Conservation (phyloP, 129 eudicot genomes). For the Oenanthe sinensis region DNA sequence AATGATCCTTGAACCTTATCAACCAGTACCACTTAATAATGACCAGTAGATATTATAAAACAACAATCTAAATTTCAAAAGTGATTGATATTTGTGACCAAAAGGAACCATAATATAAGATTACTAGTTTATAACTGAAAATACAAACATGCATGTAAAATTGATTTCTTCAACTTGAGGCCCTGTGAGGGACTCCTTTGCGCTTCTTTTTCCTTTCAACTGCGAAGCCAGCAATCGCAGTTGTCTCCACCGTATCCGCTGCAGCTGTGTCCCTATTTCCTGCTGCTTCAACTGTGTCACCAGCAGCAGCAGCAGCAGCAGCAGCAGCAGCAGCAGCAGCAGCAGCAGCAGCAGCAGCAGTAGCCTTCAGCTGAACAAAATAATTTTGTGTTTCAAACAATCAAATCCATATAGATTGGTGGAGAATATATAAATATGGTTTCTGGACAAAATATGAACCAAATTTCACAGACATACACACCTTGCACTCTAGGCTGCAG, state of each 20-base stretch:
- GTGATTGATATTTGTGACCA: too few relatives aligned
- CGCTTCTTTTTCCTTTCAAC: background rate
- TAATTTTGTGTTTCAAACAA: too few relatives aligned
- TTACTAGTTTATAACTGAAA: too few relatives aligned
- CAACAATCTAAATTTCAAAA: too few relatives aligned
- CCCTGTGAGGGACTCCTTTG: background rate
- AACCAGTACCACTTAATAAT: too few relatives aligned
- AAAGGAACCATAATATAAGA: too few relatives aligned
- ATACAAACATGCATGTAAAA: too few relatives aligned
- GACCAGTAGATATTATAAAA: too few relatives aligned
- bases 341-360: too few relatives aligned
- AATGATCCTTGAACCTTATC: too few relatives aligned
- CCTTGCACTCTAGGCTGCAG: background rate
- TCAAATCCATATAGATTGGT: background rate
- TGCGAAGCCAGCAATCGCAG: background rate
- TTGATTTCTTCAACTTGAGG: background rate
- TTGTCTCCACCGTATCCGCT: background rate
- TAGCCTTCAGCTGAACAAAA: constrained; percentile 16
- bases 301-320: background rate
- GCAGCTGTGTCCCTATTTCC: background rate
- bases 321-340: too few relatives aligned
- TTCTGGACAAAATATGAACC: background rate
- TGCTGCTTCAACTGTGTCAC: background rate
- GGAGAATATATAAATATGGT: background rate
- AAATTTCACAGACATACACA: background rate